These are phyloP conservation scores for Cystobasidium sp. DNA, from an alignment of 1,284 basidiomycete species.

Conservation along the genomic window DNA sequence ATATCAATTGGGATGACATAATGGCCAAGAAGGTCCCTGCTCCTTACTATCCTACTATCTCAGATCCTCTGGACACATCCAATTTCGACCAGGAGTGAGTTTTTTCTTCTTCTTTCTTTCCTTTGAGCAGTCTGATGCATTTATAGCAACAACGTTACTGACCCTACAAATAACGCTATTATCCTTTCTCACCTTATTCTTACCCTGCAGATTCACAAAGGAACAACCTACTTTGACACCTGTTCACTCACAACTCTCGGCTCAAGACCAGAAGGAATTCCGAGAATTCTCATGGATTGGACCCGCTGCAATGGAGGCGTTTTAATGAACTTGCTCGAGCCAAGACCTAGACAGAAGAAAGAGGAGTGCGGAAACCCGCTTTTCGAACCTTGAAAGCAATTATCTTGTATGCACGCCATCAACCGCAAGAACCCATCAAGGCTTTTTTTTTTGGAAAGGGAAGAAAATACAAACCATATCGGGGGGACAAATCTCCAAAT, in stretches of 20 bases:
- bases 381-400: background rate
- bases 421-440: background rate
- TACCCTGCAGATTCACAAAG: conserved; percentile 60
- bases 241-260: conserved; percentile 91
- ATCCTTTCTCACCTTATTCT: background rate
- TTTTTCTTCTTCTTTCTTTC: background rate
- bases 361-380: no score
- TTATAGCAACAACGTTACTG: no score
- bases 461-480: background rate
- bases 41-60: conserved; percentile 92
- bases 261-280: conserved; percentile 92
- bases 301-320: conserved; percentile 31
- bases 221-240: conserved; percentile 98
- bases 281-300: conserved; percentile 82
- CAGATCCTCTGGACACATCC: conserved; percentile 61
- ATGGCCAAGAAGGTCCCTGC: conserved; percentile 94
- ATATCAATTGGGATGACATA: conserved; percentile 95
- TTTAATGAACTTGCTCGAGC: background rate
- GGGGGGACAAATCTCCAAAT: no score
- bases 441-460: no score
- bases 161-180: conserved; percentile 29
- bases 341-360: no score
- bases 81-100: conserved; percentile 86
- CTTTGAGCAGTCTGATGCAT: background rate
- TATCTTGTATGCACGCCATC: no score